Evolutionary conservation across 2,329 filamentous ascomycete genomes (phyloP).

Genomic region (Fusarium sp.): DNA sequence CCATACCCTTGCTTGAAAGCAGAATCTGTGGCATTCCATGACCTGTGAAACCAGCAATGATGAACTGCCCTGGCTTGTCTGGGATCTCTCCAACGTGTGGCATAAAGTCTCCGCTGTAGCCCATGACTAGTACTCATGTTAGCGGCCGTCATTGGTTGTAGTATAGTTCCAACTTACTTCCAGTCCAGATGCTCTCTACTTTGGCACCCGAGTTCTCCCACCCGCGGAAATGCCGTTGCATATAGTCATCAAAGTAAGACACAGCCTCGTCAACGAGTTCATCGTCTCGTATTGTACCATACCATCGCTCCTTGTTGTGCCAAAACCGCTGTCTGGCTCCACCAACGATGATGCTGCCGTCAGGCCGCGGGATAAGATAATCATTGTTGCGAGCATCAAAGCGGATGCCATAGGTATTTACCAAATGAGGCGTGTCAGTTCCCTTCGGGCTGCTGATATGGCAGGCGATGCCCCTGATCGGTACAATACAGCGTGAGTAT

Average conservation of each 20-base stretch:
- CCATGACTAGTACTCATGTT: constrained; percentile 50
- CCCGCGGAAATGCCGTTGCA: constrained; percentile 60
- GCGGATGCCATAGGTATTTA: constrained; percentile 44
- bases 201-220: constrained; percentile 59
- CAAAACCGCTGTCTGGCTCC: constrained; percentile 50
- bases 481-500: constrained; percentile 72
- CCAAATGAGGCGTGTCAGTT: constrained; percentile 32
- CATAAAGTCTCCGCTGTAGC: constrained; percentile 54
- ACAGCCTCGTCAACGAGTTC: constrained; percentile 56
- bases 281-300: constrained; percentile 59
- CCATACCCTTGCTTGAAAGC: constrained; percentile 56
- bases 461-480: constrained; percentile 64
- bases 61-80: constrained; percentile 51
- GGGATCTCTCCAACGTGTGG: constrained; percentile 57
- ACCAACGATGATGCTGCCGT: constrained; percentile 53
- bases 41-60: constrained; percentile 62
- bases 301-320: constrained; percentile 55
- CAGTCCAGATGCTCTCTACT: constrained; percentile 47
- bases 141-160: not conserved
- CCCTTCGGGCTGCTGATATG: constrained; percentile 42
- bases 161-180: constrained; percentile 28
- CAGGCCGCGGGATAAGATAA: constrained; percentile 58
- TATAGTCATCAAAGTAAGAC: constrained; percentile 60
- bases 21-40: constrained; percentile 63
- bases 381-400: constrained; percentile 37